Conservation (phyloP, 1,284 basidiomycete species). For the Inonotus obliquus region DNA sequence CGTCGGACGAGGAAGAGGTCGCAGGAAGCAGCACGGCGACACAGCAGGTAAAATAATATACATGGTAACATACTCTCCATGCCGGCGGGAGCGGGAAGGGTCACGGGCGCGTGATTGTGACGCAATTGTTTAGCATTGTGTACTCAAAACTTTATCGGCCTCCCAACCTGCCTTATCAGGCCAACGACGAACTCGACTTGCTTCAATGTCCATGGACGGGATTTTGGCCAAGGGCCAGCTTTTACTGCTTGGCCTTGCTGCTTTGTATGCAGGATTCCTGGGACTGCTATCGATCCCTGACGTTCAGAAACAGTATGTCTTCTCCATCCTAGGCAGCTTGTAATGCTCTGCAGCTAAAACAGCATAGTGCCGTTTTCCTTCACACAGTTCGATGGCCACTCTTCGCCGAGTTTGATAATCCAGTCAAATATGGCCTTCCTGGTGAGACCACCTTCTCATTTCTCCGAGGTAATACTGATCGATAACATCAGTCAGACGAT, state of each 20-base stretch:
- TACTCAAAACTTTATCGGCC: not conserved
- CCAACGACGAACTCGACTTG: not conserved
- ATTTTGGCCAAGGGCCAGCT: slow-evolving; percentile 22
- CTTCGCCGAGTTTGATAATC: slow-evolving; percentile 56
- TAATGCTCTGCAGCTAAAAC: not conserved
- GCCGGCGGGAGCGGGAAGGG: not conserved
- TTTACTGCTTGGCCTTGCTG: slow-evolving; percentile 41
- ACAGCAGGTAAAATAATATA: no score
- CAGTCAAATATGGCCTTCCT: slow-evolving; percentile 77
- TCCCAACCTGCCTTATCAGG: not conserved
- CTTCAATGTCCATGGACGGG: not conserved
- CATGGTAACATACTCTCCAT: no score
- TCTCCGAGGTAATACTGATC: not conserved
- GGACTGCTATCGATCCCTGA: slow-evolving; percentile 54
- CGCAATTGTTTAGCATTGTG: not conserved
- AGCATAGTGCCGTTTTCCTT: slow-evolving; percentile 53
- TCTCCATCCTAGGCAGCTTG: not conserved
- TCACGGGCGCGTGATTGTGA: not conserved
- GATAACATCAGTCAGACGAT: slow-evolving; percentile 38
- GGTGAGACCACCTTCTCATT: slow-evolving; percentile 39
- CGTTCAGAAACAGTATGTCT: slow-evolving; percentile 69
- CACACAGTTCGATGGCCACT: slow-evolving; percentile 65
- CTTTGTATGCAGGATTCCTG: slow-evolving; percentile 51
- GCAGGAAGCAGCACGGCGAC: not conserved
- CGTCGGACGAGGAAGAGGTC: not conserved